These are phyloP conservation scores for Gigaspora rosea DNA, from an alignment of 192 early-diverging fungal species.

Conservation along the genomic window DNA sequence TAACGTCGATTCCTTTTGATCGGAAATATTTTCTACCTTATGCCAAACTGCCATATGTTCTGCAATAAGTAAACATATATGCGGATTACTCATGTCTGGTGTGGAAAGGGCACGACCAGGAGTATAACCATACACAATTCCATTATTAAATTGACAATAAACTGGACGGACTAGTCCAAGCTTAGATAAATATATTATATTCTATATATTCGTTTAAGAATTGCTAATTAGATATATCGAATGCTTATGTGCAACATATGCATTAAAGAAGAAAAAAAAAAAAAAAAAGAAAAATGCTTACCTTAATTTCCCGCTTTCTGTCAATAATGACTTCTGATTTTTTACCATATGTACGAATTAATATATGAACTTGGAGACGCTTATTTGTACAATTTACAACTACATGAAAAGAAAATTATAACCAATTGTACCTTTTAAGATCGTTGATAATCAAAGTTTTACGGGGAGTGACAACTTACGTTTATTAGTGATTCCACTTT, in stretches of 20 bases:
- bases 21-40: constrained; percentile 36
- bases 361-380: constrained; percentile 57
- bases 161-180: constrained; percentile 74
- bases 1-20: constrained; percentile 51
- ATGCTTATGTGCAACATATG: not conserved
- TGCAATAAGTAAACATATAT: constrained; percentile 78
- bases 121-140: constrained; percentile 89
- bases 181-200: constrained; percentile 73
- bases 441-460: not conserved
- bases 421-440: too few species aligned
- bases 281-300: too few species aligned
- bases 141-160: constrained; percentile 88
- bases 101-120: constrained; percentile 70
- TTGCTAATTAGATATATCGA: not conserved
- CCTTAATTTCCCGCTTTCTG: constrained; percentile 79
- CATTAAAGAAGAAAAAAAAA: not conserved
- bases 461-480: constrained; percentile 38
- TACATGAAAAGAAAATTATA: constrained; percentile 20
- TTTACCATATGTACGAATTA: constrained; percentile 89
- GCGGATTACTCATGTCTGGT: constrained; percentile 72
- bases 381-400: constrained; percentile 74
- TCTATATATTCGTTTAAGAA: constrained; percentile 50
- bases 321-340: constrained; percentile 88
- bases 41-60: constrained; percentile 82
- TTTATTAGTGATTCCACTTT: constrained; percentile 85